phyloP scores from a whole-genome alignment of 805 yeast species.

The Kluyveromyces lactis region DNA sequence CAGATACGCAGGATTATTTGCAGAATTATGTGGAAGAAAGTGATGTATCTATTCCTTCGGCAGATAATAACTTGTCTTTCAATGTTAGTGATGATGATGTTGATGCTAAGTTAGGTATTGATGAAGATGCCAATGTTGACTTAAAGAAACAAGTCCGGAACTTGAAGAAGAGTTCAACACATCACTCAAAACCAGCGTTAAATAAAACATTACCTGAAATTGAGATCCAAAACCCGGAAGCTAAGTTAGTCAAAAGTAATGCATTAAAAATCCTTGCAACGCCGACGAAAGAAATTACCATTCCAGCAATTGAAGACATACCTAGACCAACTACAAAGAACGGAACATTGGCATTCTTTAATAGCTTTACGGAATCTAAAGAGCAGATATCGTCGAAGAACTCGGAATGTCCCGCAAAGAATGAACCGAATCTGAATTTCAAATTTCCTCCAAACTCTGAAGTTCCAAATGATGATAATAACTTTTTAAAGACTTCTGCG shows the following conservation, averaged over 20 bases:
- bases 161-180: conserved; percentile 9
- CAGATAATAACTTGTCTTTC: conserved; percentile 22
- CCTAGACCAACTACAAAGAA: conserved; percentile 12
- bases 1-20: background rate
- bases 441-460: conserved; percentile 17
- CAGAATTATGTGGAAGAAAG: background rate
- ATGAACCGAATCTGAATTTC: conserved; percentile 15
- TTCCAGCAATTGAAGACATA: conserved; percentile 20
- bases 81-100: conserved; percentile 12
- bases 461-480: conserved; percentile 5
- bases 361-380: conserved; percentile 11
- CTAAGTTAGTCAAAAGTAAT: background rate
- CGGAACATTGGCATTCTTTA: conserved; percentile 20
- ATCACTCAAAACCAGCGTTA: background rate
- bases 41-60: conserved; percentile 22
- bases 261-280: conserved; percentile 20
- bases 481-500: conserved; percentile 14
- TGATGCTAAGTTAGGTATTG: conserved; percentile 23
- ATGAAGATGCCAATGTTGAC: conserved; percentile 26
- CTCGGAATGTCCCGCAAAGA: conserved; percentile 3
- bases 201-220: background rate
- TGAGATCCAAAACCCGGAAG: background rate
- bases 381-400: background rate
- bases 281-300: conserved; percentile 21
- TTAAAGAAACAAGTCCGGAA: conserved; percentile 24